Evolutionary conservation across 441 rosid species (phyloP).

Genomic region (Adansonia rubrostipa): DNA sequence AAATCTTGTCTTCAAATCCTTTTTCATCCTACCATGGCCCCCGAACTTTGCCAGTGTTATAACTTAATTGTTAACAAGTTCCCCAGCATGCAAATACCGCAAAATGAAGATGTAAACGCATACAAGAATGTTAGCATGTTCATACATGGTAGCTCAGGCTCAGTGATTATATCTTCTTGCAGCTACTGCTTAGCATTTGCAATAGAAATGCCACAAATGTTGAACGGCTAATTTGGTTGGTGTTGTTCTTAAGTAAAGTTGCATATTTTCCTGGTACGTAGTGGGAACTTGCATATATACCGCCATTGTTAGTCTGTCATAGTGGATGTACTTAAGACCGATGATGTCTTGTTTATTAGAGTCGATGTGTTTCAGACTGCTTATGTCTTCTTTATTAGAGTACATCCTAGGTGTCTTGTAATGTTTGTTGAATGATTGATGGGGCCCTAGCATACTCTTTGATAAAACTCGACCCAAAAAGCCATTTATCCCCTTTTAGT

Average conservation of each 20-base stretch:
- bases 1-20: not conserved
- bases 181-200: not conserved
- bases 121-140: not conserved
- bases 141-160: not conserved
- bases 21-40: not conserved
- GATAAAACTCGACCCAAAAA: slow-evolving; percentile 18
- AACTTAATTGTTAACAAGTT: not conserved
- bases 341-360: too few relatives aligned
- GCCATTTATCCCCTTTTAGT: slow-evolving; percentile 22
- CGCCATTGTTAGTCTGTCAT: not conserved
- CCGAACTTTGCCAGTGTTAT: not conserved
- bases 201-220: not conserved
- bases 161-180: not conserved
- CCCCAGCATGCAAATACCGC: not conserved
- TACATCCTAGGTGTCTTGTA: slow-evolving; percentile 12
- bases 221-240: not conserved
- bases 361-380: not conserved
- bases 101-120: not conserved
- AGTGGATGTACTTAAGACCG: too few relatives aligned
- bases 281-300: not conserved
- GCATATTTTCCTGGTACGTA: not conserved
- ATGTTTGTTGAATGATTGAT: slow-evolving; percentile 19
- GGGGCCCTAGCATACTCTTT: slow-evolving; percentile 23
- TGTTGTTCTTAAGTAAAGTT: not conserved
- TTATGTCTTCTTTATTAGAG: slow-evolving; percentile 7